phyloP scores from a whole-genome alignment of 345 rosid genomes.

The Syzygium aqueum region DNA sequence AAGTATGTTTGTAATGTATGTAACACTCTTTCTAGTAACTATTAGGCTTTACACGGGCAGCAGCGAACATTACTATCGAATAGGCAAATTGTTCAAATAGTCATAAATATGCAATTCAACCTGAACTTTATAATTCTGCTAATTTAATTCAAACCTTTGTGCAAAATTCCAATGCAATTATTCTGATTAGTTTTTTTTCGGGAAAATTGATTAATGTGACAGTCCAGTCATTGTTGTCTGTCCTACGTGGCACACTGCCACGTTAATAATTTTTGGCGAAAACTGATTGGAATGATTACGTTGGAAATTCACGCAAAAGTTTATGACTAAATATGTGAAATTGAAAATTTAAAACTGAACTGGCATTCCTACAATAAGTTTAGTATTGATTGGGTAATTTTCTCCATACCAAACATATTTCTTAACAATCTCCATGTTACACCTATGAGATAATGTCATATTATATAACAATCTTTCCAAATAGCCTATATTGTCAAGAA shows the following conservation, averaged over 20 bases:
- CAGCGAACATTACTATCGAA: background rate
- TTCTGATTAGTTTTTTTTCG: fast-evolving
- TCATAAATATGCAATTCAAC: background rate
- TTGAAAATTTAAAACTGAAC: background rate
- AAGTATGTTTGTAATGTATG: background rate
- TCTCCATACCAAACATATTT: background rate
- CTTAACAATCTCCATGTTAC: background rate
- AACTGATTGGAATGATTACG: background rate
- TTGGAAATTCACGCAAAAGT: background rate
- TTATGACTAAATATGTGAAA: background rate
- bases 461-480: background rate
- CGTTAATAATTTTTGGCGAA: fast-evolving
- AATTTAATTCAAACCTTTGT: background rate
- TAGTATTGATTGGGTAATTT: background rate
- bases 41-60: background rate
- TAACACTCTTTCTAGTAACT: background rate
- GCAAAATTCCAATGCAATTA: background rate
- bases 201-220: background rate
- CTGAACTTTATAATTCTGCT: fast-evolving
- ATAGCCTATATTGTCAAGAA: background rate
- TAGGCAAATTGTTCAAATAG: background rate
- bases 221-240: too few relatives aligned
- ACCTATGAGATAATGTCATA: background rate
- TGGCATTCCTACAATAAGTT: background rate
- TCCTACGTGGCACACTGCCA: background rate